Evolutionary conservation across 2,329 filamentous ascomycete species (phyloP).

Genomic region (Diatrype stigma): DNA sequence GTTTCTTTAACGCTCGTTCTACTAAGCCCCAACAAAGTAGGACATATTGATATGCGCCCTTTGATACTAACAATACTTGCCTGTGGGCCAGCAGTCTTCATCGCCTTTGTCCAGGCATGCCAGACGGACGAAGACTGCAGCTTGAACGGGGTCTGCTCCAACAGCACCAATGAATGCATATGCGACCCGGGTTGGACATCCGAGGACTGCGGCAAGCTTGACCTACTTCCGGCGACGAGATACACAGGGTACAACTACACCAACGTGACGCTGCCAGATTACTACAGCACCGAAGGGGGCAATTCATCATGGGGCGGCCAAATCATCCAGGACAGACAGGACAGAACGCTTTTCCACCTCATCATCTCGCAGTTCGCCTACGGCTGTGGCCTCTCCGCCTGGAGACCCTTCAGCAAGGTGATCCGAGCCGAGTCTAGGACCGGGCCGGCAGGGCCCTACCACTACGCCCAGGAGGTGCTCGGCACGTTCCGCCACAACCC

Average conservation of each 20-base stretch:
- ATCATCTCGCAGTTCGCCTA: slow-evolving; percentile 40
- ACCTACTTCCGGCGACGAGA: slow-evolving; percentile 36
- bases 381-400: slow-evolving; percentile 43
- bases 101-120: slow-evolving; percentile 9
- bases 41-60: too few species aligned
- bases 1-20: too few species aligned
- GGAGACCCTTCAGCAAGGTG: slow-evolving; percentile 41
- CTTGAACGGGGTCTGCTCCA: slow-evolving; percentile 33
- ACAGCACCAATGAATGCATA: slow-evolving; percentile 13
- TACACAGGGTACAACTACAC: slow-evolving; percentile 44
- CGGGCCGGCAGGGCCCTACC: slow-evolving; percentile 41
- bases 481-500: slow-evolving; percentile 44
- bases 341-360: slow-evolving; percentile 38
- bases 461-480: slow-evolving; percentile 35
- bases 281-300: slow-evolving; percentile 20
- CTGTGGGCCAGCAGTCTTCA: too few species aligned
- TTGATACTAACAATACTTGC: too few species aligned
- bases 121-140: slow-evolving; percentile 30
- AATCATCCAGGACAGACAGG: slow-evolving; percentile 38
- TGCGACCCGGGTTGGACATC: slow-evolving; percentile 41
- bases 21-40: too few species aligned
- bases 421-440: slow-evolving; percentile 40
- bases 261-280: slow-evolving; percentile 21
- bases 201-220: slow-evolving; percentile 39
- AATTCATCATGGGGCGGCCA: slow-evolving; percentile 46